These are phyloP conservation scores for Cladorrhinum sp. DNA, from an alignment of 2,329 filamentous ascomycete genomes.

Conservation along the genomic window DNA sequence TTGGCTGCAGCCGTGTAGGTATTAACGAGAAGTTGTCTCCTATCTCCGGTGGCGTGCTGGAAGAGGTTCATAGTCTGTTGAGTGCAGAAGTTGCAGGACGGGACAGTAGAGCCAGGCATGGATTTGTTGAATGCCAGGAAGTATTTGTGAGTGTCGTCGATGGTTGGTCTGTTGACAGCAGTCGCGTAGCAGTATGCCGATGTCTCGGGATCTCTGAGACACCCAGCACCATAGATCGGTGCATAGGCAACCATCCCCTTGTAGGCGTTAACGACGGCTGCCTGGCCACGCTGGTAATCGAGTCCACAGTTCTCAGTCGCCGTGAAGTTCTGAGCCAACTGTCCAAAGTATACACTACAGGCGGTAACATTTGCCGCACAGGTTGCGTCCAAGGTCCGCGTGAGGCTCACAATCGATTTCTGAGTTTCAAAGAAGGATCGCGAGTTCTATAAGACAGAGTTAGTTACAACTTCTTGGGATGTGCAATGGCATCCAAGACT, in stretches of 20 bases:
- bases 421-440: slow-evolving; percentile 77
- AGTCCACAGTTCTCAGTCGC: slow-evolving; percentile 62
- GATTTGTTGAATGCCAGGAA: slow-evolving; percentile 75
- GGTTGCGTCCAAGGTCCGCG: slow-evolving; percentile 73
- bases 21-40: slow-evolving; percentile 61
- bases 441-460: slow-evolving; percentile 60
- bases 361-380: slow-evolving; percentile 65
- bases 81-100: slow-evolving; percentile 74
- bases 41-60: slow-evolving; percentile 63
- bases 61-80: slow-evolving; percentile 80
- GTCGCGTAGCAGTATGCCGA: slow-evolving; percentile 79
- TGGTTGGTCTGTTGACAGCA: slow-evolving; percentile 68
- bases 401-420: slow-evolving; percentile 68
- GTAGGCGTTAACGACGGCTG: slow-evolving; percentile 70
- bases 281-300: slow-evolving; percentile 67
- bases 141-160: slow-evolving; percentile 77
- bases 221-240: slow-evolving; percentile 75
- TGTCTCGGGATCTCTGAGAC: slow-evolving; percentile 65
- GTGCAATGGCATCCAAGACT: slow-evolving; percentile 27
- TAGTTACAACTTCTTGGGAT: not conserved
- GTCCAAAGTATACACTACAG: slow-evolving; percentile 65
- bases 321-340: slow-evolving; percentile 64
- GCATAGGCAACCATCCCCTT: slow-evolving; percentile 73
- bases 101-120: slow-evolving; percentile 64
- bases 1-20: slow-evolving; percentile 71